Base-by-base conservation (phyloP, 148 eudicot genomes). In the Bassia scoparia region DNA sequence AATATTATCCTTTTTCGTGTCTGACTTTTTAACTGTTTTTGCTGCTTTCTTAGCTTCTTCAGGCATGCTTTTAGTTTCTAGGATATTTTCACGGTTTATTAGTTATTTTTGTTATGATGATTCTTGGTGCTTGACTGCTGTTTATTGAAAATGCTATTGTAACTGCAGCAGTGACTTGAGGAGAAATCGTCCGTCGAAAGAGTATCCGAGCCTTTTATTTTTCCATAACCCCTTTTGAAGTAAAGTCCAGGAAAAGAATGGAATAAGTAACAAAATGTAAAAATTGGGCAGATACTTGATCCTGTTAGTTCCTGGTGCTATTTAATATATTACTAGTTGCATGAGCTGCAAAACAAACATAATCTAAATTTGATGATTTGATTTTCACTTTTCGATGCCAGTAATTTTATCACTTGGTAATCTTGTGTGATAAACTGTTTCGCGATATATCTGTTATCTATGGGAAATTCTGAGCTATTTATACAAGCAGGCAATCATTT, bases 401-500 rank as follows among this genome's bases (percentile, higher is more conserved):
- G n/a, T n/a, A n/a, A n/a, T n/a, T n/a, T n/a, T n/a, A n/a, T n/a
- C n/a, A n/a, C n/a, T n/a, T n/a, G n/a, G n/a, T n/a, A n/a, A n/a
- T n/a, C n/a, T n/a, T n/a, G n/a, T n/a, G n/a, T n/a, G 46, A 55
- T n/a, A 49, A 17, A 49, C 56, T 7, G 38, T 26, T 10, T 24
- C 18, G 37, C 23, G 37, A 29, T n/a, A 9, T 50, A 9, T 29
- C 24, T 34, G 20, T 48, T n/a, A 34, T 49, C 18, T 24, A 12
- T 20, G 41, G 41, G 35, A 15, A 61, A 11, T 41, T 41, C 27
- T 37, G 37, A 35, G 15, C 27, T 37, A 8, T 79, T 30, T 24
- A 26, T 49, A n/a, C n/a, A n/a, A n/a, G 77, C 92, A 96, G 97
- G 77, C 99, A n/a, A 90, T 96, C 99, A 52, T 96, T 96, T 77